Evolutionary conservation across 2,329 filamentous ascomycete genomes (phyloP).

Genomic region (Aulographum hederae): DNA sequence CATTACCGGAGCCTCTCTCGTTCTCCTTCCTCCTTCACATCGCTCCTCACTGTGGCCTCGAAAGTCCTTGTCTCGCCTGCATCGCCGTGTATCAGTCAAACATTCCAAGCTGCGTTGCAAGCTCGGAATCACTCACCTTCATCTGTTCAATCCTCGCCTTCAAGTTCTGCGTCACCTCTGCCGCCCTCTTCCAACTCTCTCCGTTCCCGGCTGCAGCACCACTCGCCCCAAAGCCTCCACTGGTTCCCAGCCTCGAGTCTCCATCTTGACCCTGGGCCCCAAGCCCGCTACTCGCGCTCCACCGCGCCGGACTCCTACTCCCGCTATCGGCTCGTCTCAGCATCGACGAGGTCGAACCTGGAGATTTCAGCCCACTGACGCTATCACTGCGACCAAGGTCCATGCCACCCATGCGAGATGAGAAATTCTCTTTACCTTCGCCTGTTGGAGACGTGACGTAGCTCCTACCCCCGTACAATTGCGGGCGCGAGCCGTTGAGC

Average conservation of each 20-base stretch:
- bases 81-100: background rate
- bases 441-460: conserved; percentile 15
- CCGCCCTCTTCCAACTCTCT: conserved; percentile 93
- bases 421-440: conserved; percentile 30
- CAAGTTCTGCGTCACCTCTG: conserved; percentile 91
- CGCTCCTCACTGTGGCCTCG: background rate
- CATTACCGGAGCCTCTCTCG: too few species aligned
- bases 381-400: conserved; percentile 14
- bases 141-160: conserved; percentile 98
- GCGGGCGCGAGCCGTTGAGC: conserved; percentile 39
- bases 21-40: too few species aligned
- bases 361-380: conserved; percentile 19
- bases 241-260: background rate
- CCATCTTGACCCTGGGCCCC: background rate
- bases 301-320: background rate
- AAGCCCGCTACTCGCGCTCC: background rate
- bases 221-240: conserved; percentile 14
- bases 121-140: conserved; percentile 45
- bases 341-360: too few species aligned
- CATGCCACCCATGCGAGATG: background rate
- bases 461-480: conserved; percentile 31
- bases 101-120: background rate
- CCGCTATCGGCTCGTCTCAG: background rate
- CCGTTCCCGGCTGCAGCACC: conserved; percentile 18
- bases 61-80: conserved; percentile 3